Percentiles rank a stretch among this genome's conserved stretches.
Evolutionary conservation across 768 basidiomycete genomes (phyloP).

Genomic region (Tylopilus rubrobrunneus): DNA sequence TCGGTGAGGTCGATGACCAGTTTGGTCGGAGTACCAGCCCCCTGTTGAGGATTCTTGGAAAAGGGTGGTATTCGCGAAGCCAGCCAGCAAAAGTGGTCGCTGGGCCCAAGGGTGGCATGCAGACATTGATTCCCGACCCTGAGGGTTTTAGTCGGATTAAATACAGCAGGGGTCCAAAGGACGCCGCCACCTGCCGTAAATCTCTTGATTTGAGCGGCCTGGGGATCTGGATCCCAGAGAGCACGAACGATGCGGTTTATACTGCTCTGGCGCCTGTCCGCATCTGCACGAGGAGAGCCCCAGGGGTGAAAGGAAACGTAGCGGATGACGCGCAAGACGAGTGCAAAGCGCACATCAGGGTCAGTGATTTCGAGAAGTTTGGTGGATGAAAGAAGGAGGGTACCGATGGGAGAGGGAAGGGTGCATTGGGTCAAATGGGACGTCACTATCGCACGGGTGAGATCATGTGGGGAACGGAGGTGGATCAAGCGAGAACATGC

Average conservation of each 20-base stretch:
- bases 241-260: slow-evolving; percentile 45
- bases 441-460: slow-evolving; percentile 36
- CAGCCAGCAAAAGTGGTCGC: slow-evolving; percentile 51
- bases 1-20: slow-evolving; percentile 44
- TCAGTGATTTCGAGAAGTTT: slow-evolving; percentile 34
- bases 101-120: slow-evolving; percentile 7
- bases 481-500: slow-evolving; percentile 23
- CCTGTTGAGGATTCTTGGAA: slow-evolving; percentile 29
- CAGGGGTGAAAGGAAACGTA: slow-evolving; percentile 72
- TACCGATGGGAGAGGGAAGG: slow-evolving; percentile 46
- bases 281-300: slow-evolving; percentile 67
- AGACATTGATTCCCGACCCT: slow-evolving; percentile 17
- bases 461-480: not conserved
- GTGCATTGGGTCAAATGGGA: slow-evolving; percentile 33
- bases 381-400: slow-evolving; percentile 43
- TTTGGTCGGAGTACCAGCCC: slow-evolving; percentile 19
- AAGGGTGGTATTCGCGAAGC: slow-evolving; percentile 55
- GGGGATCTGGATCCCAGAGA: slow-evolving; percentile 42
- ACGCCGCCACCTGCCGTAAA: slow-evolving; percentile 63
- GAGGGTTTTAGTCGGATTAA: slow-evolving; percentile 23
- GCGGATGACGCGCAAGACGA: slow-evolving; percentile 58
- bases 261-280: slow-evolving; percentile 44
- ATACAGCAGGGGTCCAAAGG: slow-evolving; percentile 54
- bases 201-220: slow-evolving; percentile 16
- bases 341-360: slow-evolving; percentile 33